Base-by-base conservation (phyloP, 352 stramenopile genomes). In the Globisporangium irregulare region DNA sequence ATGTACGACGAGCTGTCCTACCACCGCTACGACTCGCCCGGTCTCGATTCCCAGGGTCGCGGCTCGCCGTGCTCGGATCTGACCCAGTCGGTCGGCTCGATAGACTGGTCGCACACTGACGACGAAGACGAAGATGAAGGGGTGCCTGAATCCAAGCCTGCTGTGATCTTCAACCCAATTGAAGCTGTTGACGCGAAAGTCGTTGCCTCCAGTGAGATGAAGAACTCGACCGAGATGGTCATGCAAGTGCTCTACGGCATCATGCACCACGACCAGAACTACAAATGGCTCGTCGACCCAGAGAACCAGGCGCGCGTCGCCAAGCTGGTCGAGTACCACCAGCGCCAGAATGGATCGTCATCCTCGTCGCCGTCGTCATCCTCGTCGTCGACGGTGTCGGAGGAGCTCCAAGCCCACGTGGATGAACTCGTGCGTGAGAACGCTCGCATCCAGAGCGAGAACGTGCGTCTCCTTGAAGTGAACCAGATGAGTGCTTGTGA, bases 371-470 rank as follows among this genome's bases (percentile, higher is more conserved):
- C 29, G 25, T 73, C 71, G 20, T 64, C 64, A 1, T 66, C 63
- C 0, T 62, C 62, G 20, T 71, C 43, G 18, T 51, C 43, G 43
- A 6, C 18, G 38, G 38, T 48, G 7, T 51, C 70, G 8, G 79
- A 87, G 53, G 81, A 86, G 27, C 75, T 92, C 25, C 81, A 80
- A 12, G 74, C 73, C 0, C 79, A 92, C 32, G 74, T 91, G 62
- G 80, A 91, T 62, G 53, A 81, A 62, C 62, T 91, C 36, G 73
- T 89, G 18, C 76, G 73, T 18, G 80, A 92, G 67, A 92, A 90
- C 54, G 59, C 81, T 15, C 79, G 81, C 72, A 85, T 88, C 9
- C 75, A 87, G 50, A 80, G 77, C 4, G 79, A 92, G 67, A 90
- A 91, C 46, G 67, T 67, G 10, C 75, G 72, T n/a, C 70, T 81